Conservation (phyloP, 2,329 filamentous ascomycete genomes). For the Nothophoma quercina region DNA sequence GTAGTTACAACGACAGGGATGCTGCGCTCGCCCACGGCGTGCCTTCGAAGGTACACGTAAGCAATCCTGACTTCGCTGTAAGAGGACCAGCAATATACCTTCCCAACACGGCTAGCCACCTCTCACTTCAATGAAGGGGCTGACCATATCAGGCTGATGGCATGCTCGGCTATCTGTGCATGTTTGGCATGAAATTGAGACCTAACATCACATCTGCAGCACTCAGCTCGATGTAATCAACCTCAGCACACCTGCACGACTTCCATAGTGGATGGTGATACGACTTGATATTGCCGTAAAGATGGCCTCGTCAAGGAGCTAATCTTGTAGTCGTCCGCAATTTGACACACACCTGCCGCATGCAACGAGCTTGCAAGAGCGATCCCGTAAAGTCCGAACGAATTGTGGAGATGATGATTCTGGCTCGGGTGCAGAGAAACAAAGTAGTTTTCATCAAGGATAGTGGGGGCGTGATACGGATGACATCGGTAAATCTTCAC, state of each 20-base stretch:
- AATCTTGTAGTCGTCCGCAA: conserved; percentile 17
- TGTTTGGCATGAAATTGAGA: conserved; percentile 14
- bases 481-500: conserved; percentile 34
- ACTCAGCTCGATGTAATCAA: conserved; percentile 10
- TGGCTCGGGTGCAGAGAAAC: conserved; percentile 31
- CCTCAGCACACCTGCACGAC: conserved; percentile 15
- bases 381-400: conserved; percentile 20
- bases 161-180: conserved; percentile 20
- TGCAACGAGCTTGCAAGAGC: conserved; percentile 23
- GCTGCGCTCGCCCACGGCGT: conserved; percentile 6
- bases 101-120: conserved; percentile 6
- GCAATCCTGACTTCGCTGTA: conserved; percentile 12
- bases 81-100: conserved; percentile 14
- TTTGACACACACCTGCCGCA: conserved; percentile 16
- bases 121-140: conserved; percentile 13
- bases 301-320: conserved; percentile 21
- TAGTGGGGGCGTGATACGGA: conserved; percentile 38
- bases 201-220: conserved; percentile 15
- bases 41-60: conserved; percentile 19
- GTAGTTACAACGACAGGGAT: conserved; percentile 17
- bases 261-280: conserved; percentile 13
- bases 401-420: conserved; percentile 39
- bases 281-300: conserved; percentile 18
- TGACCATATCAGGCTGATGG: conserved; percentile 20
- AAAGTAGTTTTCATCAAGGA: conserved; percentile 28